Evolutionary conservation across 2,329 filamentous ascomycete species (phyloP).

Genomic region (Trichoderma atrobrunneum): DNA sequence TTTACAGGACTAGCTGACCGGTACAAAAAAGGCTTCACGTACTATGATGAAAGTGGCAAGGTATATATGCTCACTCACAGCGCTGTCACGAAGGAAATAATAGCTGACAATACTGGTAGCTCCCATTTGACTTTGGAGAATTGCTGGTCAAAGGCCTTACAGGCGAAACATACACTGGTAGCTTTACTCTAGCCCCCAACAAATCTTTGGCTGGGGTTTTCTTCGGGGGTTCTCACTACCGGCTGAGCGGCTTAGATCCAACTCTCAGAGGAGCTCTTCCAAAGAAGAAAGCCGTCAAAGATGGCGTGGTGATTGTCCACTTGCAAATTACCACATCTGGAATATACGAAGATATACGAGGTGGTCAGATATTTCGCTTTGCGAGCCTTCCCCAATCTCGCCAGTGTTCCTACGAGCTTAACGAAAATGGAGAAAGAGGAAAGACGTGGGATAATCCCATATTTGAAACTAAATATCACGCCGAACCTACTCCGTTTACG

Average conservation of each 20-base stretch:
- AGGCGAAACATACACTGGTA: background rate
- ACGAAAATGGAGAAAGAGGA: background rate
- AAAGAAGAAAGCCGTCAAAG: background rate
- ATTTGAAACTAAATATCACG: background rate
- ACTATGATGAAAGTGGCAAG: background rate
- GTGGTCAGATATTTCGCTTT: background rate
- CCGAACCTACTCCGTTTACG: background rate
- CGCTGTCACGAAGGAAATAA: fast-evolving
- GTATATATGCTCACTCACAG: background rate
- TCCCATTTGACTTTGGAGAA: background rate
- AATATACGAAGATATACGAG: background rate
- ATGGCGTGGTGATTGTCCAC: background rate
- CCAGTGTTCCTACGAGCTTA: background rate
- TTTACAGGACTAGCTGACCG: background rate
- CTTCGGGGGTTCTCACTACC: background rate
- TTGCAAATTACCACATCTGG: background rate
- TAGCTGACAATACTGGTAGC: background rate
- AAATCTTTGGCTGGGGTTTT: background rate
- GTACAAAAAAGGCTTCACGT: background rate
- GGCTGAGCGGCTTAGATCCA: background rate
- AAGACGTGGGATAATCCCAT: background rate
- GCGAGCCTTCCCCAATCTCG: background rate
- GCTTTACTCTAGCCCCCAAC: background rate
- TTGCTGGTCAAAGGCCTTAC: background rate
- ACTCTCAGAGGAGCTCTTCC: background rate